These are phyloP conservation scores for Cubamyces lactineus DNA, from an alignment of 768 basidiomycete species.

Conservation along the genomic window DNA sequence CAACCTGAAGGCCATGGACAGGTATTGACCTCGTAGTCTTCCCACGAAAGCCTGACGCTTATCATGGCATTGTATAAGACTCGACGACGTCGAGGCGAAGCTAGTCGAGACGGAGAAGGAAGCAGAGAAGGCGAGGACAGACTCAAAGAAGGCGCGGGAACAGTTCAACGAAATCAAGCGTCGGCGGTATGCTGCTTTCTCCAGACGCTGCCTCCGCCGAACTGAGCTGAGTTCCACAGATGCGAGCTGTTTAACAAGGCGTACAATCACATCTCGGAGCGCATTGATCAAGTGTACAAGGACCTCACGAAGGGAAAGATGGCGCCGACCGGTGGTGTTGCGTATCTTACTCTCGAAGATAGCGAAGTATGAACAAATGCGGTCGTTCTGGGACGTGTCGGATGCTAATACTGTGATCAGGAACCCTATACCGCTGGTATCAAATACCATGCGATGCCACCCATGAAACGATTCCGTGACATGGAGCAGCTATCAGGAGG, in stretches of 20 bases:
- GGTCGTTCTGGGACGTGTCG: neutral
- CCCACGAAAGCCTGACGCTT: neutral
- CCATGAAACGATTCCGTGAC: constrained; percentile 98
- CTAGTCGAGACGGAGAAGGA: constrained; percentile 89
- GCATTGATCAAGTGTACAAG: constrained; percentile 96
- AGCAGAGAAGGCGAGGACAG: constrained; percentile 88
- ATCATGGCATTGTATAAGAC: constrained; percentile 36
- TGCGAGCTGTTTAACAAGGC: constrained; percentile 93
- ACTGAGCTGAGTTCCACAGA: constrained; percentile 36
- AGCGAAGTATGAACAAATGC: constrained; percentile 70
- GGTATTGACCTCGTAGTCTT: constrained; percentile 42
- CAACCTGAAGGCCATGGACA: constrained; percentile 95
- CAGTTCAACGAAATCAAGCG: constrained; percentile 88
- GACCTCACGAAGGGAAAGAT: constrained; percentile 96
- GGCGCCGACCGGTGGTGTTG: constrained; percentile 93
- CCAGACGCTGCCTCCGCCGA: neutral
- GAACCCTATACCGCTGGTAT: constrained; percentile 88
- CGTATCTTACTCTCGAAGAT: constrained; percentile 94
- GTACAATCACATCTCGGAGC: constrained; percentile 93
- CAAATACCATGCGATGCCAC: constrained; percentile 99
- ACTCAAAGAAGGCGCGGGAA: constrained; percentile 89
- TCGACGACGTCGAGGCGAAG: constrained; percentile 84
- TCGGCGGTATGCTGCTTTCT: constrained; percentile 53
- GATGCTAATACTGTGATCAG: constrained; percentile 39
- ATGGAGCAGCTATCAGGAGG: constrained; percentile 99